Base-by-base conservation (phyloP, 2,329 filamentous ascomycete species). In the Epichloe elymi region DNA sequence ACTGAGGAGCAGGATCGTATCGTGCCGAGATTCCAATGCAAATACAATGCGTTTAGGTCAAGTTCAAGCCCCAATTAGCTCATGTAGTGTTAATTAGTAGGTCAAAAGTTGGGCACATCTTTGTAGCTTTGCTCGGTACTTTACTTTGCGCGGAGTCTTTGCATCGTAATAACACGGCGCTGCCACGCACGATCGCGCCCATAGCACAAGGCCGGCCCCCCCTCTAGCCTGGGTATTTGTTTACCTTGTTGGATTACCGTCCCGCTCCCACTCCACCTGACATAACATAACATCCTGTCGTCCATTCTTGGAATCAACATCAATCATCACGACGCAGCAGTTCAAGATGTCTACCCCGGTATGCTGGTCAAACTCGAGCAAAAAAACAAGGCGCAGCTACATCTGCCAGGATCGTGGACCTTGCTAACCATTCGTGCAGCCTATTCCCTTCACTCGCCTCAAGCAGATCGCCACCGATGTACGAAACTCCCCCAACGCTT, bases 401-500 rank as follows among this genome's bases (percentile, higher is more conserved):
- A 14, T n/a, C 14, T 38, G 36, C 36, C 36, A 14, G 36, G 36
- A n/a, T 38, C 5, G 36, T 10, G 36, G 11, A 33, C 5, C 36
- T 36, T 35, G 38, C 43, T 43, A 38, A 47, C 23, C 5, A 30
- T 26, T 17, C 6, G 10, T 35, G 37, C 62, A 91, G 86, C 88
- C 88, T 54, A 78, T 95, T 61, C 77, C 86, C 54, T 76, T 82
- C 59, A 83, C 81, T 62, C 78, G 88, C 58, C 79, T 95, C 58
- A 86, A 85, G 72, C 86, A 93, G 73, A 91, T 95, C 66, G 84
- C 86, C 60, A 82, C 80, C 65, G 85, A 91, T 74, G 87, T 91
- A 77, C 63, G 80, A 72, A 54, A 15, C 40, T 40, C 51, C 53
- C 52, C 52, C 26, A 30, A 30, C 48, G 15, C n/a, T 33, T 20